These are phyloP conservation scores for Coemansia sp. DNA, from an alignment of 192 early-diverging fungal species.

Conservation along the genomic window DNA sequence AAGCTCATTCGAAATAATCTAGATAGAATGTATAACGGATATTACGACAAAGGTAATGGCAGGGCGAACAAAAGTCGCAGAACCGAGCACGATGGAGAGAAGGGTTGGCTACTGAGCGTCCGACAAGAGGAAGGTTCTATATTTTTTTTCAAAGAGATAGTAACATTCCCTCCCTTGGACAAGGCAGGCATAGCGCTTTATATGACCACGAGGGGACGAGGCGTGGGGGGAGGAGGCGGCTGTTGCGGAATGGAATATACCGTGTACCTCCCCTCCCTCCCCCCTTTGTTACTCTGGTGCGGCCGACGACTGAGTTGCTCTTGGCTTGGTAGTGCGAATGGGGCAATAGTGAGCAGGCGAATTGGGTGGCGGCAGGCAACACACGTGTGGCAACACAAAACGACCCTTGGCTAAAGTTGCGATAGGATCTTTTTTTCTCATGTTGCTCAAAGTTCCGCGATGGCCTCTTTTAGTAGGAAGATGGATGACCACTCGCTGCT, in stretches of 20 bases:
- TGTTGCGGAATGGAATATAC: background rate
- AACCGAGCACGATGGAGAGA: conserved; percentile 18
- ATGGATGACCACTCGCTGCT: background rate
- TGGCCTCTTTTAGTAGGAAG: background rate
- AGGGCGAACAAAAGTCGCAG: conserved; percentile 18
- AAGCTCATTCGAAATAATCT: conserved; percentile 26
- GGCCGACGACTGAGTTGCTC: background rate
- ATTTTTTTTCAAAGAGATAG: background rate
- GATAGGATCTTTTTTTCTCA: background rate
- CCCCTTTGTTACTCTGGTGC: background rate
- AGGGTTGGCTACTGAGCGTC: conserved; percentile 3
- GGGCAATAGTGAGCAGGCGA: background rate
- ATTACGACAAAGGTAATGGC: background rate
- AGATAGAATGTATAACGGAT: background rate
- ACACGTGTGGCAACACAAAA: conserved; percentile 7
- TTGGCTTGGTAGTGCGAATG: background rate
- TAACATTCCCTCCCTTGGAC: background rate
- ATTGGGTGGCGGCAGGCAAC: background rate
- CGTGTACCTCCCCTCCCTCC: background rate
- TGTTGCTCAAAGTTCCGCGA: conserved; percentile 1
- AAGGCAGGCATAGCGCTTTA: background rate
- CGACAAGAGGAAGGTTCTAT: background rate
- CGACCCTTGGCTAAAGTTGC: background rate
- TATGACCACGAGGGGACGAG: background rate
- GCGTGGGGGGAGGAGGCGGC: background rate